phyloP scores from a whole-genome alignment of 441 rosid genomes.

The Erodium moschatum region DNA sequence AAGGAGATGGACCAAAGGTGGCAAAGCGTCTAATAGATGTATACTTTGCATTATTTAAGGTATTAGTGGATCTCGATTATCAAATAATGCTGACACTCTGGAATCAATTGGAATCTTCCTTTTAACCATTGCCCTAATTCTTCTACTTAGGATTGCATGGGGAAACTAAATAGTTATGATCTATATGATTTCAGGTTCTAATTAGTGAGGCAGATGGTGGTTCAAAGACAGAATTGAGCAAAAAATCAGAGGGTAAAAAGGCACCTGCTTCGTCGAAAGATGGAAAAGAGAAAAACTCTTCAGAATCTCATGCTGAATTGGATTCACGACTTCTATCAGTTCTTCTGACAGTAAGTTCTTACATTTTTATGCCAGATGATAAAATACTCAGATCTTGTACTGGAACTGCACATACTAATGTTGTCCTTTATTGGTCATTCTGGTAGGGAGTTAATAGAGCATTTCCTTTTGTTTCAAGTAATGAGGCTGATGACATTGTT shows the following conservation, averaged over 20 bases:
- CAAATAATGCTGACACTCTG: too few species aligned
- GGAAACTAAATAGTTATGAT: slow-evolving; percentile 8
- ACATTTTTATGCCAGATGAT: neutral
- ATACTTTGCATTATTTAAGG: slow-evolving; percentile 91
- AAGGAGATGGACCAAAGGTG: slow-evolving; percentile 81
- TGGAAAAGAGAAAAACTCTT: slow-evolving; percentile 28
- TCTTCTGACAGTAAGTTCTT: slow-evolving; percentile 60
- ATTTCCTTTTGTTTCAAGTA: slow-evolving; percentile 84
- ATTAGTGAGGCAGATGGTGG: slow-evolving; percentile 46
- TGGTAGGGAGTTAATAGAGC: slow-evolving; percentile 92
- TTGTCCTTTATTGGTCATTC: slow-evolving; percentile 16
- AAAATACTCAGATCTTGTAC: neutral
- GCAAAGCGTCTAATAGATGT: slow-evolving; percentile 89
- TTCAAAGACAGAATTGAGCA: slow-evolving; percentile 29
- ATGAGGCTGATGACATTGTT: slow-evolving; percentile 77
- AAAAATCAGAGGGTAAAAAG: slow-evolving; percentile 25
- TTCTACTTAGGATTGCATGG: neutral
- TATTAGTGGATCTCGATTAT: slow-evolving; percentile 22
- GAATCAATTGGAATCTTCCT: neutral
- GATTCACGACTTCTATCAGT: slow-evolving; percentile 91
- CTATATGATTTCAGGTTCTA: slow-evolving; percentile 46
- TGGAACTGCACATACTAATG: neutral
- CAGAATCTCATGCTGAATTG: slow-evolving; percentile 69
- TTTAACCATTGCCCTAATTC: neutral
- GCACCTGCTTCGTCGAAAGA: slow-evolving; percentile 28